Base-by-base conservation (phyloP, 352 stramenopile species). In the Pythium insidiosum region DNA sequence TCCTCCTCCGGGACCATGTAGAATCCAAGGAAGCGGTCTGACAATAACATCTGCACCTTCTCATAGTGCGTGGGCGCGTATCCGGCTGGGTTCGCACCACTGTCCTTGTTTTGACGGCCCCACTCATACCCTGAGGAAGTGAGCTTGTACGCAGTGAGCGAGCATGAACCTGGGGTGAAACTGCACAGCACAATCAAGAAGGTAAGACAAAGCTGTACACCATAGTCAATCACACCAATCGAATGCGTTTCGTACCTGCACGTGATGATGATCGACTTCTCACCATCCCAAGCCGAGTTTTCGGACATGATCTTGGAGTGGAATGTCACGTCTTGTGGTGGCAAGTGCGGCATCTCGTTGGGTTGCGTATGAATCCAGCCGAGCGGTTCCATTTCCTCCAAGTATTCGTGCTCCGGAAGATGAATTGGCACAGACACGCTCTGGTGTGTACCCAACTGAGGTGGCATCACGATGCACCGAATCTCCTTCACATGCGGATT, bases 291-390 rank as follows among this genome's bases (percentile, higher is more conserved):
- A 19, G 77, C 73, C 31, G 96, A 82, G 54, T 98, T 97, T 53
- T 98, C 92, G 31, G 86, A 95, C 68, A 99, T 95, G 53, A 99
- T 97, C 45, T 95, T 96, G 22, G 90, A 87, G 63, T 98, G 94
- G 48, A 96, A 95, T 0, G 97, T 93, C 28, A 98, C 94, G 65
- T 99, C 97, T 48, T 94, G 71, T 21, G 96, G 88, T 10, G 95
- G 86, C 59, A 99, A 84, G 50, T 98, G 93, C 47, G 96, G 93
- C 29, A 98, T 58, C 58, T 99, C 96, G 54, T 97, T 98, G 11
- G 97, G 97, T 66, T 99, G 96, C 1, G 97, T 99, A 74, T 99
- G 97, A 44, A 99, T 97, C 95, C 97, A 99, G 5, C 97, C 97
- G 7, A 99, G 78, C 41, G 96, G 95, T 63, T 99, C 95, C 68